Base-by-base conservation (phyloP, 192 early-diverging fungal species). In the Linnemannia hyalina region DNA sequence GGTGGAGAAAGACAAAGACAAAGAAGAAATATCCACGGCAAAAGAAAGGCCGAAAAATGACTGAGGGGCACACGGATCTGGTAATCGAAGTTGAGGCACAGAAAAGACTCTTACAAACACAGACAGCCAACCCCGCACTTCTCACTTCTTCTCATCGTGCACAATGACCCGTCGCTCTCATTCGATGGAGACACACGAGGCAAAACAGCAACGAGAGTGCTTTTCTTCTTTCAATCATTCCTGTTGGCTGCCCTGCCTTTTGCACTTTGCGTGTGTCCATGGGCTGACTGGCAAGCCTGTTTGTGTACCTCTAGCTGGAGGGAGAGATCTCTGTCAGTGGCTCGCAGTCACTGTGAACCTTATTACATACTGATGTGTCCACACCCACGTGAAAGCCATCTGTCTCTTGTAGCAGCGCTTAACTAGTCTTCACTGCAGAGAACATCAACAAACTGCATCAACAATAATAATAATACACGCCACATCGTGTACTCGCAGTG, bases 21-120 rank as follows among this genome's bases (percentile, higher is more conserved):
- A 77, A 41, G 23, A 41, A 41, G n/a, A 65, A 32, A 63, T 63
- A 26, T 63, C 57, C 26, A 74, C 46, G 73, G 73, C 32, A 54
- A 40, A 29, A 52, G 32, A 29, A 57, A 29, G 70, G 23, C 52
- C 72, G 49, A 52, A 22, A 5, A 52, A 20, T 35, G 35, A 35
- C 35, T 35, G 57, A 55, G 54, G 54, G 23, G 54, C 54, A 55
- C 55, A 57, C 55, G 54, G 54, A 57, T 57, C 54, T 57, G 5
- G 26, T 40, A 40, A 32, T n/a, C 0, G 60, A 63, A 32, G 60
- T 10, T 32, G 20, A 16, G 2, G 49, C 18, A 52, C 49, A 52
- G 49, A 52, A 18, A 18, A 22, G 49, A 52, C 16, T 18, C n/a
- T 65, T 9, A 15, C 60, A 65, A 32, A 65, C 13, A 65, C 55